Evolutionary conservation across 2,329 filamentous ascomycete species (phyloP).

Genomic region (Alternaria ventricosa): DNA sequence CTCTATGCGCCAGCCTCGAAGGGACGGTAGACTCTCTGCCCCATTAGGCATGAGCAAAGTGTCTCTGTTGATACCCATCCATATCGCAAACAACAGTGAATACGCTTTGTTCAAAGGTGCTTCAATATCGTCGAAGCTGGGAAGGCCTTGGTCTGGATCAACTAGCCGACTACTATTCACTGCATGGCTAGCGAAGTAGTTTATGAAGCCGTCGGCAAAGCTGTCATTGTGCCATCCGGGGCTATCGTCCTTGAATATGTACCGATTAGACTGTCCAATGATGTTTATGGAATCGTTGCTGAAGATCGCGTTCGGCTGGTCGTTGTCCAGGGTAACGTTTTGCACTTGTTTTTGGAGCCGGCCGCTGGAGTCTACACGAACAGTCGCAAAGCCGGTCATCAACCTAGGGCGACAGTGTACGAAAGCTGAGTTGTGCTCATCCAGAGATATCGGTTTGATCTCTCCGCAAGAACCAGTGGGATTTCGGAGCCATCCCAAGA

Average conservation of each 20-base stretch:
- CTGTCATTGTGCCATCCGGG: constrained; percentile 58
- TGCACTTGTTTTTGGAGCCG: constrained; percentile 26
- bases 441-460: background rate
- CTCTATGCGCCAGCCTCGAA: constrained; percentile 20
- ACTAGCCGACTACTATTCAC: constrained; percentile 45
- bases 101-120: constrained; percentile 41
- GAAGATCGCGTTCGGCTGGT: constrained; percentile 15
- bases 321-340: background rate
- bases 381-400: constrained; percentile 38
- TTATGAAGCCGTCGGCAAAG: constrained; percentile 54
- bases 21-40: background rate
- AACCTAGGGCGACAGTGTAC: constrained; percentile 49
- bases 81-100: constrained; percentile 51
- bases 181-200: constrained; percentile 52
- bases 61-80: constrained; percentile 52
- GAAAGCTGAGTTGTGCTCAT: constrained; percentile 29
- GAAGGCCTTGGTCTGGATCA: constrained; percentile 42
- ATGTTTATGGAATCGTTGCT: constrained; percentile 33
- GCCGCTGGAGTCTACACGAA: constrained; percentile 44
- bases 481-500: constrained; percentile 38
- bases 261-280: constrained; percentile 29
- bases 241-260: constrained; percentile 19
- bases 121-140: constrained; percentile 37
- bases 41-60: constrained; percentile 43
- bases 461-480: constrained; percentile 18